Base-by-base conservation (phyloP, 257 asterid genomes). In the Nicotiana knightiana region DNA sequence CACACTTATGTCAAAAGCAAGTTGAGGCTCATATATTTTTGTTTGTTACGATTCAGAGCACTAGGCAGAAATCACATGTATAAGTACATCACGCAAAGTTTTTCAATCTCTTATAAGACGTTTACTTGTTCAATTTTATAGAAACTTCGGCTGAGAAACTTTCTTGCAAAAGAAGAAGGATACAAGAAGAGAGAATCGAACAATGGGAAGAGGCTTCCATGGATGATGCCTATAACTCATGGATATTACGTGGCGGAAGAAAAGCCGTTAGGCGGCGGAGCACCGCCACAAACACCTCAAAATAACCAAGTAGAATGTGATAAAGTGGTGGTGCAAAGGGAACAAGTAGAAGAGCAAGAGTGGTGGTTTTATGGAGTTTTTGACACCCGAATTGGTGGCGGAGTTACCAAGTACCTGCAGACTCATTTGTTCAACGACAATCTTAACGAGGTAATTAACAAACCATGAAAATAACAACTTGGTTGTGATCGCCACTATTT, bases 281-380 rank as follows among this genome's bases (percentile, higher is more conserved):
- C 30, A 26, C n/a, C 62, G 24, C 79, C 79, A 51, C 79, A 46
- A 73, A 73, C 62, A 0, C 62, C 79, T 73, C 62, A 73, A 73
- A 48, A 37, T 73, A 73, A 73, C 9, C 53, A 73, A 28, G 57
- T n/a, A 58, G 84, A 81, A 1, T 61, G 80, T 18, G 93, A 87
- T 67, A 66, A 87, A 12, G 83, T 90, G 30, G 89, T 90, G 59
- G 91, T 89, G 67, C 89, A 90, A 58, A 87, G 91, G 78, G 91
- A 87, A 81, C 82, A 89, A 62, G 58, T 84, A 7, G 81, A 86
- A 61, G 90, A 87, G 4, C 73, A 82, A 51, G 96, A 92, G 55
- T 59, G 91, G 51, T 90, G 94, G 93, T 85, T 88, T 43, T 92
- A 87, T 81, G 93, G 92, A 65, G 91, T 90, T 81, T 92, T 92